phyloP scores from a whole-genome alignment of 2,329 filamentous ascomycete genomes.

The Beauveria sp. region DNA sequence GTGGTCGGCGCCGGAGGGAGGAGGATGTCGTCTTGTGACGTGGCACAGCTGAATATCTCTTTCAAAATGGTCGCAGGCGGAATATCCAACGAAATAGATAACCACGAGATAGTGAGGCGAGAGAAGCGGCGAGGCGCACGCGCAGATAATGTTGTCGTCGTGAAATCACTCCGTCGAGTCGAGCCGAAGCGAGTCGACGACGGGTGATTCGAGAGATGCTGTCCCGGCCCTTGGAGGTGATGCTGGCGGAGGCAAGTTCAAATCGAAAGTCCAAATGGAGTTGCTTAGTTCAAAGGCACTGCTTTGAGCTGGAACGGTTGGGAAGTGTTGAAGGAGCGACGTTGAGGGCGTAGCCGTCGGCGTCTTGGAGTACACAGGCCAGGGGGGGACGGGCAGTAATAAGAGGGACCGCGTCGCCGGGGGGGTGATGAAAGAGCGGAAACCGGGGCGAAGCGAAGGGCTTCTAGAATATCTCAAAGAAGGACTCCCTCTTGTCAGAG shows the following conservation, averaged over 20 bases:
- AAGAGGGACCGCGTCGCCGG: slow-evolving; percentile 7
- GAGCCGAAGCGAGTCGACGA: slow-evolving; percentile 9
- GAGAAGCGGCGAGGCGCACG: neutral
- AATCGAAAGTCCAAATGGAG: neutral
- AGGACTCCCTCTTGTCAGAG: neutral
- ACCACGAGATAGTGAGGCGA: neutral
- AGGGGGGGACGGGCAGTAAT: slow-evolving; percentile 11
- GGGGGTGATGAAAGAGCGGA: neutral
- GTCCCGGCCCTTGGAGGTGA: neutral
- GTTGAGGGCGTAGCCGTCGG: neutral
- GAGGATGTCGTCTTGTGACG: neutral
- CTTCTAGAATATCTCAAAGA: slow-evolving; percentile 12
- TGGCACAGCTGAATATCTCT: neutral
- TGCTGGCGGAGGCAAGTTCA: neutral
- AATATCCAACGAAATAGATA: neutral
- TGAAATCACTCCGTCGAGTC: slow-evolving; percentile 4
- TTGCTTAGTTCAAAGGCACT: slow-evolving; percentile 2
- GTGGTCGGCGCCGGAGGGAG: neutral
- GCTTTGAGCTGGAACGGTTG: slow-evolving; percentile 1
- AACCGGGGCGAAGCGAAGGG: slow-evolving; percentile 3
- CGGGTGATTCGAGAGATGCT: neutral
- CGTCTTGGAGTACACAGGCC: slow-evolving; percentile 10
- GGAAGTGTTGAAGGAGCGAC: slow-evolving; percentile 4
- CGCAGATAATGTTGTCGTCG: neutral
- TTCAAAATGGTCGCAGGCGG: neutral